A percentile compares a stretch with the other conserved stretches of the same genome.
Conservation (phyloP, 2,329 filamentous ascomycete species). For the Phaeosphaeria sp. region DNA sequence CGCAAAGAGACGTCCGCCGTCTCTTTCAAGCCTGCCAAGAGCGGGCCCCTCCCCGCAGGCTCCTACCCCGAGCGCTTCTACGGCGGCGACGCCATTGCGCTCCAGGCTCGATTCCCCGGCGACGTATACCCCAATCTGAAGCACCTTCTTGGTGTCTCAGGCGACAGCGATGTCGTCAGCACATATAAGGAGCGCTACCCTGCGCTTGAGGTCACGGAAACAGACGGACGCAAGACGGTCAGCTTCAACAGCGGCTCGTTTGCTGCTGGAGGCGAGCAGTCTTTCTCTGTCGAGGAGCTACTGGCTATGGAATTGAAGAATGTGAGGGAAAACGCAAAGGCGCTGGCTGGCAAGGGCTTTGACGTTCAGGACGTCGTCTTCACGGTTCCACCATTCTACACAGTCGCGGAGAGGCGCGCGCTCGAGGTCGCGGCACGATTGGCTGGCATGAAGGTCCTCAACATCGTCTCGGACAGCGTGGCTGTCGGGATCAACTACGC, state of each 20-base stretch:
- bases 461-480: constrained; percentile 85
- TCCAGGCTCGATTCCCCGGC: constrained; percentile 85
- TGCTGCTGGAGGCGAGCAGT: constrained; percentile 66
- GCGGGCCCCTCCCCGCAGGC: constrained; percentile 62
- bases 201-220: constrained; percentile 71
- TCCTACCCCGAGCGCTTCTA: constrained; percentile 87
- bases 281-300: constrained; percentile 85
- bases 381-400: constrained; percentile 90
- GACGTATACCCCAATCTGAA: constrained; percentile 97
- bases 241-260: constrained; percentile 81
- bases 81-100: constrained; percentile 87
- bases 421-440: constrained; percentile 84
- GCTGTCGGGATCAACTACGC: constrained; percentile 96
- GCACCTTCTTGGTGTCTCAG: constrained; percentile 77
- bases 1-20: constrained; percentile 92
- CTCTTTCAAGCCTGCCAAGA: constrained; percentile 86
- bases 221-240: constrained; percentile 68
- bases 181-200: constrained; percentile 81
- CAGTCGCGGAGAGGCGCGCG: constrained; percentile 85
- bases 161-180: constrained; percentile 64
- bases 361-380: constrained; percentile 83
- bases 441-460: constrained; percentile 85
- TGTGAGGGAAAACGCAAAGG: constrained; percentile 86
- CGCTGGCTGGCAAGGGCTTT: constrained; percentile 76
- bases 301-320: constrained; percentile 96